Evolutionary conservation across 257 asterid species (phyloP).

Genomic region (Linaria vulgaris): DNA sequence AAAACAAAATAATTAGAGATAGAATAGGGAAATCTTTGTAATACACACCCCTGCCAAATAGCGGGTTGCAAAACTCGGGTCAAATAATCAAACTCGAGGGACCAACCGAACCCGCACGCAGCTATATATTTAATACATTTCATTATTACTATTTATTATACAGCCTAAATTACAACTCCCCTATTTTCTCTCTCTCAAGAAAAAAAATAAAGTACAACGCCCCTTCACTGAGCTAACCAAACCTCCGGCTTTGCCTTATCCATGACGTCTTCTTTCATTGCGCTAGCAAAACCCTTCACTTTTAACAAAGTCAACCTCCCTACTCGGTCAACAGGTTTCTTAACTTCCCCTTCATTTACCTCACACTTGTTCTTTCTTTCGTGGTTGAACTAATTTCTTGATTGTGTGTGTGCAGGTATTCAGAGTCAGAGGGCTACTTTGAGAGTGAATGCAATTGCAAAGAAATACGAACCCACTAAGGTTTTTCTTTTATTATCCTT

Average conservation of each 20-base stretch:
- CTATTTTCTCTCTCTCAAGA: too few relatives aligned
- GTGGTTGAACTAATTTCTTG: not conserved
- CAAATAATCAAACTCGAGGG: too few relatives aligned
- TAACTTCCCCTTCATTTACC: not conserved
- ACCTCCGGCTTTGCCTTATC: too few relatives aligned
- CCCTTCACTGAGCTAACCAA: not conserved
- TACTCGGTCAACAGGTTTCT: conserved; percentile 38
- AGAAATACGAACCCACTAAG: conserved; percentile 74
- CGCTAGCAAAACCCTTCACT: conserved; percentile 47
- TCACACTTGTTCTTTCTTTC: conserved; percentile 9
- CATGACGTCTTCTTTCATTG: conserved; percentile 69
- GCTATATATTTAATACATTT: too few relatives aligned
- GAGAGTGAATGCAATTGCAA: conserved; percentile 65
- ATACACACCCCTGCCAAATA: too few relatives aligned
- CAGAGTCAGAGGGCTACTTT: conserved; percentile 44
- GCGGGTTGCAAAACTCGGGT: too few relatives aligned
- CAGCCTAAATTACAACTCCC: too few relatives aligned
- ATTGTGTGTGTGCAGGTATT: conserved; percentile 13
- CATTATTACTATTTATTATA: too few relatives aligned
- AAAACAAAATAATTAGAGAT: too few relatives aligned
- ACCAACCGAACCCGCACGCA: too few relatives aligned
- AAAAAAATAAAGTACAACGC: conserved; percentile 9
- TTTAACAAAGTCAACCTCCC: conserved; percentile 35
- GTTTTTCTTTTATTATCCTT: conserved; percentile 25
- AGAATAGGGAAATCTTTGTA: too few relatives aligned